Evolutionary conservation across 2,329 filamentous ascomycete species (phyloP), one percentile per base, ranked within the genome.

Genomic region (Fusarium virguliforme): DNA sequence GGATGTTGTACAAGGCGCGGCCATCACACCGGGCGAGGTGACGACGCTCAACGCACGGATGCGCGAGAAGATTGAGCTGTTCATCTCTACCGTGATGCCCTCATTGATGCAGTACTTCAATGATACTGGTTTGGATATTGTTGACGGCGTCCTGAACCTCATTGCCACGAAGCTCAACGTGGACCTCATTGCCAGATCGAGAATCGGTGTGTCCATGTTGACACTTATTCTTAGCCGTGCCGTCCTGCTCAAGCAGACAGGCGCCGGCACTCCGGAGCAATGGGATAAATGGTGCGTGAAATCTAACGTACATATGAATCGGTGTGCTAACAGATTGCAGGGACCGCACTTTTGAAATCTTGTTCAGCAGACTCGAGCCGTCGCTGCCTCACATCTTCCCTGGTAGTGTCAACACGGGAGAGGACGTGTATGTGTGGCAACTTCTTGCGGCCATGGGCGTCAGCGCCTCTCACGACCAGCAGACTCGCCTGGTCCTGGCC

Each of bases 371-470:
- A 7, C 85, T 98, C 18, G 95, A 98, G 80, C 93, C 93, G 2
- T 91, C 91, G 7, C 87, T 98, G 51, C 91, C 92, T 12, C 89
- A 92, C 75, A 91, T 98, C 70, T 99, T 99, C 88, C 95, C 95
- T 0, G 93, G 92, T 22, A 92, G 92, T n/a, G 93, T 97, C 77
- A 94, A 94, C 71, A 91, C 93, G 8, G 93, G 93, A 55, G 94
- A 98, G 73, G 96, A 99, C 77, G 92, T 97, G 77, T 97, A 98
- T 78, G 94, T 98, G 40, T 99, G 96, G 96, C 95, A 98, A 82
- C 97, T 98, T 80, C 87, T 99, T 71, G 96, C 96, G 8, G 94
- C 95, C 12, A 94, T 98, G 82, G 96, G 96, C 69, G 96, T 97
- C 71, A 95, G 94, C 57, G 95, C 96, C 35, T 95, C 90, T 78